Evolutionary conservation across 306 rosid genomes (phyloP).

Genomic region (Abrus precatorius): DNA sequence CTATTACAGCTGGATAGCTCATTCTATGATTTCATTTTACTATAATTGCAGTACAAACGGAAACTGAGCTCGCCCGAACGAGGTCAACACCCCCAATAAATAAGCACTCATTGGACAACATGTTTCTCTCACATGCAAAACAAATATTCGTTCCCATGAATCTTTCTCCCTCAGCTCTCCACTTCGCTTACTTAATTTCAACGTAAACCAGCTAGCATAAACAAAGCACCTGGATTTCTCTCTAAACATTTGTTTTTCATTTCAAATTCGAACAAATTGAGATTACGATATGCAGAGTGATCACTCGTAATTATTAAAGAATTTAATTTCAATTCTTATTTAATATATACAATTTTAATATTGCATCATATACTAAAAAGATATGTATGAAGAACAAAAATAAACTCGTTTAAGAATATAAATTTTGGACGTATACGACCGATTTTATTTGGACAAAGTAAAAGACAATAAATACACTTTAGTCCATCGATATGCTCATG

Average conservation of each 20-base stretch:
- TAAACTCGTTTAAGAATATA: neutral
- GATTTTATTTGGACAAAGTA: neutral
- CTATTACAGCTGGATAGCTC: constrained; percentile 60
- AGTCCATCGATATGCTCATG: constrained; percentile 38
- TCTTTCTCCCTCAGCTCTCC: neutral
- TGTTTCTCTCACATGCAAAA: constrained; percentile 58
- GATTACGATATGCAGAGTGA: neutral
- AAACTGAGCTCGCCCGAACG: constrained; percentile 48
- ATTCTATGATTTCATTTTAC: constrained; percentile 30
- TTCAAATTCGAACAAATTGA: neutral
- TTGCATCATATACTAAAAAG: neutral
- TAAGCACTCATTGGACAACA: constrained; percentile 53
- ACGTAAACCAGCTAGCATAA: neutral
- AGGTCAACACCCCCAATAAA: constrained; percentile 64
- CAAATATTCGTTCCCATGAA: constrained; percentile 44
- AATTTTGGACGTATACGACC: neutral
- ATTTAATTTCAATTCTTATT: too few species aligned
- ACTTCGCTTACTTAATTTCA: neutral
- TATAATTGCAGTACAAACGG: constrained; percentile 43
- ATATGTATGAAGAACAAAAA: neutral
- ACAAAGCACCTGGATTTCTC: neutral
- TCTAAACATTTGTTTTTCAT: neutral
- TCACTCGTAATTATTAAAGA: neutral
- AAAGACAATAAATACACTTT: constrained; percentile 15
- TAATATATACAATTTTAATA: neutral